These are phyloP conservation scores for Fusarium aywerte DNA, from an alignment of 2,329 filamentous ascomycete genomes.

Conservation along the genomic window DNA sequence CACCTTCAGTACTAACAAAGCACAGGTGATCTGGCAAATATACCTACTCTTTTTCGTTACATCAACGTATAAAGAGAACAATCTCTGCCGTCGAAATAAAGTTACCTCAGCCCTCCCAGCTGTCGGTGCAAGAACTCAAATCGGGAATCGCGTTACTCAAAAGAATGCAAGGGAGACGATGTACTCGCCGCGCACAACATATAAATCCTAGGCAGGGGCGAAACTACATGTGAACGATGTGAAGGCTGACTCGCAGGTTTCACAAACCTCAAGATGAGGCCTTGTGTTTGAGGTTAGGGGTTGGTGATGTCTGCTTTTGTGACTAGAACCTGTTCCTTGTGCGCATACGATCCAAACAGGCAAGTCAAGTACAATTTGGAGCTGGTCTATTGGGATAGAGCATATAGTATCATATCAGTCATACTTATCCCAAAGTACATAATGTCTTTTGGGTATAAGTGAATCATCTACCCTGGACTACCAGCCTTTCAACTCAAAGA, in stretches of 20 bases:
- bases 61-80: not conserved
- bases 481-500: not conserved
- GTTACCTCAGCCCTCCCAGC: constrained; percentile 26
- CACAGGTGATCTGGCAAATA: not conserved
- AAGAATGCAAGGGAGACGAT: constrained; percentile 1
- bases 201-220: constrained; percentile 13
- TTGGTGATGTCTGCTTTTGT: not conserved
- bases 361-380: not conserved
- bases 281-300: not conserved
- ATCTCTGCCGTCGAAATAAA: constrained; percentile 32
- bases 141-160: constrained; percentile 33
- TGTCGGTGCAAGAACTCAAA: constrained; percentile 39
- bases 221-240: no score
- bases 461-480: not conserved
- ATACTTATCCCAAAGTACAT: not conserved
- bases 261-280: not conserved
- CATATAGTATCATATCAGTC: not conserved
- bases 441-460: not conserved
- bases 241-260: no score
- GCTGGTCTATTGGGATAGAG: not conserved
- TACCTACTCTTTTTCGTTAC: no score
- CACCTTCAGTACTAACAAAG: not conserved
- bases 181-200: constrained; percentile 15
- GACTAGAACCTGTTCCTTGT: not conserved
- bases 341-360: not conserved